These are phyloP conservation scores for Phytophthora cryptogea DNA, from an alignment of 352 stramenopile species.

Conservation along the genomic window DNA sequence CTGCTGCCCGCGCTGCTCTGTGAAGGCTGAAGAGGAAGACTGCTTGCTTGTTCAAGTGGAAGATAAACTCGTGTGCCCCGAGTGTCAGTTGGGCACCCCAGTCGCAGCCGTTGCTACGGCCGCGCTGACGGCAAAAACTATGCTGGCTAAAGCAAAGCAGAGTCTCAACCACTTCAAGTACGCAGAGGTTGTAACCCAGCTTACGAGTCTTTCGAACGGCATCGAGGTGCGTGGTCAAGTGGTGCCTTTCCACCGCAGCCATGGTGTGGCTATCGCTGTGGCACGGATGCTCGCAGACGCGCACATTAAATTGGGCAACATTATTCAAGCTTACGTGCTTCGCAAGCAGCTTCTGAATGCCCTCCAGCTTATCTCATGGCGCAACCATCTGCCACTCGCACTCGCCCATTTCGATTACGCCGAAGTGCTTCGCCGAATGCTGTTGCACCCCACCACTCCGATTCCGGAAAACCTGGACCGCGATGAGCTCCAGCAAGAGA, in stretches of 20 bases:
- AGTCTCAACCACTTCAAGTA: constrained; percentile 38
- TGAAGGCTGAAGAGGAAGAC: constrained; percentile 18
- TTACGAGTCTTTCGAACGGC: constrained; percentile 21
- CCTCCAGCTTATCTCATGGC: constrained; percentile 33
- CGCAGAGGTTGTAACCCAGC: constrained; percentile 26
- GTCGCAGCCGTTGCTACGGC: constrained; percentile 17
- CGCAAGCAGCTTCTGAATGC: constrained; percentile 31
- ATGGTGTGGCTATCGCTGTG: constrained; percentile 39
- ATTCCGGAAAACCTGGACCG: constrained; percentile 25
- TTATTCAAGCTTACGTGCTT: constrained; percentile 34
- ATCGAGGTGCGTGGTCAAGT: constrained; percentile 29
- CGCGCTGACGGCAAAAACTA: constrained; percentile 11
- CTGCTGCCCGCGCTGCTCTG: constrained; percentile 35
- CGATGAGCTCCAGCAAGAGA: constrained; percentile 33
- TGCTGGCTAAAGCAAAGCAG: constrained; percentile 36
- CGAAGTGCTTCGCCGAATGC: constrained; percentile 36
- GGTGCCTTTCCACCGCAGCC: constrained; percentile 38
- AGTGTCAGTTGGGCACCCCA: constrained; percentile 30
- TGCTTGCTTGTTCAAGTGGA: constrained; percentile 28
- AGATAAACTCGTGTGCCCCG: constrained; percentile 30
- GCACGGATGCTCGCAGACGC: constrained; percentile 40
- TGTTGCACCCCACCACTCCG: constrained; percentile 20
- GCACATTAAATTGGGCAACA: constrained; percentile 43
- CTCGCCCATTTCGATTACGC: constrained; percentile 49
- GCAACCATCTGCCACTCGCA: constrained; percentile 40